phyloP scores from a whole-genome alignment of 169 alveolate species.

The Plasmodium cynomolgi region DNA sequence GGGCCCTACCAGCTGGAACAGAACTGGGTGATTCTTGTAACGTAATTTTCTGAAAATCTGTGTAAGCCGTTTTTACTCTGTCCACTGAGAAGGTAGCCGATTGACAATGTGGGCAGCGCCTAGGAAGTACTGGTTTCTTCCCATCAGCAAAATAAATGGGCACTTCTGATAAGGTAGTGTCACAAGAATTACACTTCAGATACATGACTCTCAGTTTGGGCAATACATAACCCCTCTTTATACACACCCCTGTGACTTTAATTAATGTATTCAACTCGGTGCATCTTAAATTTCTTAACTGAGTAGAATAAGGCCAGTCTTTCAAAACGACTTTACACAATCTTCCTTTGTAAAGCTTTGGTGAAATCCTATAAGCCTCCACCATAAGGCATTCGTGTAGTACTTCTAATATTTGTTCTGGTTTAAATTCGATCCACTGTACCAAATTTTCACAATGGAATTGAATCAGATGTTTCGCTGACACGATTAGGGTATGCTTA shows the following conservation, averaged over 20 bases:
- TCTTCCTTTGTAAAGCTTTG: conserved; percentile 83
- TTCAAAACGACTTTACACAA: conserved; percentile 88
- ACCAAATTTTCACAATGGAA: conserved; percentile 87
- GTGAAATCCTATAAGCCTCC: conserved; percentile 85
- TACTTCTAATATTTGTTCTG: conserved; percentile 86
- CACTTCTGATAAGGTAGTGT: conserved; percentile 81
- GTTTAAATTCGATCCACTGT: conserved; percentile 85
- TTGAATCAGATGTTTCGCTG: conserved; percentile 86
- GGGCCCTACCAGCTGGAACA: conserved; percentile 99
- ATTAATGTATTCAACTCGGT: conserved; percentile 94
- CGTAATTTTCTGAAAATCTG: conserved; percentile 97
- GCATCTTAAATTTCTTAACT: conserved; percentile 93
- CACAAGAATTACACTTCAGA: conserved; percentile 91
- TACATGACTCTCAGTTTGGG: conserved; percentile 93
- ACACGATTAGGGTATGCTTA: conserved; percentile 83
- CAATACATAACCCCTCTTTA: conserved; percentile 94
- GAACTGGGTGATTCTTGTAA: conserved; percentile 98
- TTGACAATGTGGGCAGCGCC: conserved; percentile 94
- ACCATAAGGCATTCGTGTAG: conserved; percentile 87
- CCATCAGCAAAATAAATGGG: conserved; percentile 86
- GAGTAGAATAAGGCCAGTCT: conserved; percentile 94
- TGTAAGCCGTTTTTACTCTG: conserved; percentile 93
- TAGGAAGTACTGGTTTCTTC: conserved; percentile 85
- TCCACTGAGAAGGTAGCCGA: conserved; percentile 92
- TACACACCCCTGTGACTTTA: conserved; percentile 94